Conservation (phyloP, 2,329 filamentous ascomycete genomes). For the Fusarium vanettenii region DNA sequence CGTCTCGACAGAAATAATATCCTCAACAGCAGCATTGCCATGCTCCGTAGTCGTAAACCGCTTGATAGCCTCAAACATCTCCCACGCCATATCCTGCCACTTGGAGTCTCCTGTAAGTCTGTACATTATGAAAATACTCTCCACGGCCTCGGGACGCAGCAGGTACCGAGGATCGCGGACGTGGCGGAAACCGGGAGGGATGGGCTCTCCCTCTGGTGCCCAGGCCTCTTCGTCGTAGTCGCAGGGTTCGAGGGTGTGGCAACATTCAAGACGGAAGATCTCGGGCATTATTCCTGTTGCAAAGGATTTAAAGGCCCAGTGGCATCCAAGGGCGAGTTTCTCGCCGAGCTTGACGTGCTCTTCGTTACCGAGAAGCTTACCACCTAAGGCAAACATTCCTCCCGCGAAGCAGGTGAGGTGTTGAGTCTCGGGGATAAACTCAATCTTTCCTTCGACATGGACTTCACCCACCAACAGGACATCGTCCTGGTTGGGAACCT, state of each 20-base stretch:
- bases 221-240: conserved; percentile 47
- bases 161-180: conserved; percentile 61
- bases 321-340: conserved; percentile 64
- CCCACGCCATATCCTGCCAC: conserved; percentile 64
- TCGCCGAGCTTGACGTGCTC: conserved; percentile 61
- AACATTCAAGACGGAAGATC: conserved; percentile 59
- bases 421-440: conserved; percentile 50
- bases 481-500: conserved; percentile 69
- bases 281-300: conserved; percentile 71
- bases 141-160: conserved; percentile 63
- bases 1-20: conserved; percentile 51
- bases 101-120: conserved; percentile 60
- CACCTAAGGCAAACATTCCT: conserved; percentile 74
- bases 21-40: conserved; percentile 61
- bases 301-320: conserved; percentile 67
- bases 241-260: conserved; percentile 51
- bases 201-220: conserved; percentile 33
- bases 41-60: conserved; percentile 58
- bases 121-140: conserved; percentile 62
- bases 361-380: conserved; percentile 65
- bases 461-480: conserved; percentile 61
- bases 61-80: conserved; percentile 62
- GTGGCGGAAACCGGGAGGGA: conserved; percentile 72
- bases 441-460: conserved; percentile 40
- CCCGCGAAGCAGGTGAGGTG: conserved; percentile 77